A percentile compares a stretch with the other conserved stretches of the same genome.
phyloP scores from a whole-genome alignment of 148 eudicot genomes.

The Bassia scoparia region DNA sequence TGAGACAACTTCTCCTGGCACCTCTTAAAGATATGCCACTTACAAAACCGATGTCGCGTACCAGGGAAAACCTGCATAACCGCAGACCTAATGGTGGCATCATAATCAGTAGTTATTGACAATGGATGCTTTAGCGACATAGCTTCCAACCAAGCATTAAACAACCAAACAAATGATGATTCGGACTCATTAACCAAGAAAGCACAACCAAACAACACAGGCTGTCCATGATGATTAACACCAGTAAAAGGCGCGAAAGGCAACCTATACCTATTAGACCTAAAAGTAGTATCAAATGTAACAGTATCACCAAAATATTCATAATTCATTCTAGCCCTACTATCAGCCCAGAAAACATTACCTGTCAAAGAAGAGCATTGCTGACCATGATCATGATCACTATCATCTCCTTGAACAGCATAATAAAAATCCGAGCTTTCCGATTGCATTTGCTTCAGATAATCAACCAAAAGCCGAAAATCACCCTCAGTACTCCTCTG shows the following conservation, averaged over 20 bases:
- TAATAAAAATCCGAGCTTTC: conserved; percentile 38
- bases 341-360: conserved; percentile 52
- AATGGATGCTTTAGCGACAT: conserved; percentile 42
- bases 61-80: conserved; percentile 42
- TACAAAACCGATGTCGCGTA: conserved; percentile 48
- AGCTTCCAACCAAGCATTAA: conserved; percentile 45
- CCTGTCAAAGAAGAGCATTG: conserved; percentile 22
- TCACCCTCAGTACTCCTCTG: conserved; percentile 44
- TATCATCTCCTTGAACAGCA: conserved; percentile 36
- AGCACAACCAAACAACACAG: conserved; percentile 60
- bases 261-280: conserved; percentile 58
- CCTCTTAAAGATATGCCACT: conserved; percentile 53
- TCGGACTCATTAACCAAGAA: conserved; percentile 50
- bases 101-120: conserved; percentile 54
- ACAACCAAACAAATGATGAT: conserved; percentile 49
- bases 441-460: conserved; percentile 36
- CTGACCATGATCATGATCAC: conserved; percentile 11
- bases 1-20: conserved; percentile 54
- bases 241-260: conserved; percentile 57
- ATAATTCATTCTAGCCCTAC: conserved; percentile 39
- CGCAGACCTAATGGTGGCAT: conserved; percentile 40
- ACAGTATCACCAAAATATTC: conserved; percentile 52
- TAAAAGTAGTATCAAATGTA: conserved; percentile 49
- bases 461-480: conserved; percentile 41
- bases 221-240: conserved; percentile 50